Evolutionary conservation across 176 grass and related monocot genomes (phyloP).

Genomic region (Oryza coarctata): DNA sequence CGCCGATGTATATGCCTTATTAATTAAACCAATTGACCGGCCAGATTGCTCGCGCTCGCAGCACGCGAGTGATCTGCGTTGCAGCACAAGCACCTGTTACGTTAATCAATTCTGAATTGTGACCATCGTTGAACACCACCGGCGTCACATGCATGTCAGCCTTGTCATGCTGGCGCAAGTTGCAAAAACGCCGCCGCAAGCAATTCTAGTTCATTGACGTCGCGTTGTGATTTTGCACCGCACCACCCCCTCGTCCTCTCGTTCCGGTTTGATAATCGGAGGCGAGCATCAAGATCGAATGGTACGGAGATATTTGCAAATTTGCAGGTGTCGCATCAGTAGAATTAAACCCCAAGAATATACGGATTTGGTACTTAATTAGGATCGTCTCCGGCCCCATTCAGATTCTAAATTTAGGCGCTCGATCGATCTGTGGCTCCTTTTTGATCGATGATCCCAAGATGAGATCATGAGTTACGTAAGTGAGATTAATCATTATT

Average conservation of each 20-base stretch:
- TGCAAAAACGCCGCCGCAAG: neutral
- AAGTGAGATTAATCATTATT: neutral
- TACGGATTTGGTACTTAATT: neutral
- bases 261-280: neutral
- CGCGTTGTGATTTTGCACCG: neutral
- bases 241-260: neutral
- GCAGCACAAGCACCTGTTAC: neutral
- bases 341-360: neutral
- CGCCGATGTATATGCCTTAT: neutral
- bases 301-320: conserved; percentile 8
- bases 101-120: neutral
- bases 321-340: neutral
- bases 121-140: neutral
- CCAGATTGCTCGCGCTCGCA: neutral
- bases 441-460: neutral
- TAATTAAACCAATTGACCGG: neutral
- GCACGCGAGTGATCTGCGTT: neutral
- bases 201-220: neutral
- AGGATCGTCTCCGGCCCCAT: neutral
- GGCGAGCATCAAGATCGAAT: neutral
- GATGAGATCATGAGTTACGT: neutral
- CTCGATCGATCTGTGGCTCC: neutral
- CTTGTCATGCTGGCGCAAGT: neutral
- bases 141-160: no score
- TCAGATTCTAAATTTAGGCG: neutral